Evolutionary conservation across 2,329 filamentous ascomycete species (phyloP), one percentile per base, ranked within the genome.

Genomic region (Trichoderma pleuroti): DNA sequence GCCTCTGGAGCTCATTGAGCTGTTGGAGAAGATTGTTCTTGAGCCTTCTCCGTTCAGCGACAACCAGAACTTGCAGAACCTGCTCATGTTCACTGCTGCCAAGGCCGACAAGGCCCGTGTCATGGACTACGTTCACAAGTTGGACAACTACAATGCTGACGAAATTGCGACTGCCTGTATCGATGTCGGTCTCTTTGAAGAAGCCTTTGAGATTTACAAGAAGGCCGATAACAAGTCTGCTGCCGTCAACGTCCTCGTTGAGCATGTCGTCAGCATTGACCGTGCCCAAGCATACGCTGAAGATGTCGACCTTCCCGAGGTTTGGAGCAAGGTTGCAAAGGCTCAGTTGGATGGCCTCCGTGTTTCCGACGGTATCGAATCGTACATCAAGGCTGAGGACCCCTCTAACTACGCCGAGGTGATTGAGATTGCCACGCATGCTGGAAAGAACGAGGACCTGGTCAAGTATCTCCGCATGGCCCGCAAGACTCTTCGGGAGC

Each of bases 1-100:
- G 75, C 96, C 96, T 10, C 90, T 91, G 5, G 96, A 99, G 84
- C 88, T 99, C 65, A 98, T 99, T 77, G 97, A 99, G 81, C 89
- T 99, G 46, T 88, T 99, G 21, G 97, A 99, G 86, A 99, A 98
- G 90, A 99, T 99, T 75, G 95, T 99, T 36, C 86, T 99, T n/a
- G 96, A 99, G 85, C 97, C 96, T n/a, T 97, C 95, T 5, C 93
- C 93, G 6, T 99, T 99, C 86, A 98, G 93, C 77, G 97, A 99
- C 83, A 99, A 99, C 82, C 89, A 93, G 78, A 98, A 93, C 80
- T 86, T 99, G 71, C 97, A 99, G 83, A 99, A 99, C 82, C 84
- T 99, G 72, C 89, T 99, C 72, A 93, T 99, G 86, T 91, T 98
- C 77, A 99, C 96, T 30, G 96, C 97, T 57, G 94, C 94, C 76